Evolutionary conservation across 129 eudicot species (phyloP).

Genomic region (Centella asiatica): DNA sequence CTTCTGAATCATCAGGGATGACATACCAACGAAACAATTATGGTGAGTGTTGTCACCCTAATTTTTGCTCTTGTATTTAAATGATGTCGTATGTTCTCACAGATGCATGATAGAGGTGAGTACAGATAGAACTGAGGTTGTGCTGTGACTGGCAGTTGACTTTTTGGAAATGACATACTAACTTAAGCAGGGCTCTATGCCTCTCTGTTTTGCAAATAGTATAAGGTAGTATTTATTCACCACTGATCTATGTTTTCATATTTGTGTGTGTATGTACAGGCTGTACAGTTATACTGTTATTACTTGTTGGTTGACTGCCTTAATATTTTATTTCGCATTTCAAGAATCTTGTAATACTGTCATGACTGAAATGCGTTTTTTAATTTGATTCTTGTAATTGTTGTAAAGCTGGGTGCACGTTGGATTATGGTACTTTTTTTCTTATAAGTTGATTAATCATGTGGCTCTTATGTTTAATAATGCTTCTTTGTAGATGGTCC

Average conservation of each 20-base stretch:
- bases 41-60: too few relatives aligned
- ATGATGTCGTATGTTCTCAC: not conserved
- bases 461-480: too few relatives aligned
- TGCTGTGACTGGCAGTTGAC: slow-evolving; percentile 20
- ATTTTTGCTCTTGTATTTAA: too few relatives aligned
- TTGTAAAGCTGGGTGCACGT: slow-evolving; percentile 16
- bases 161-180: slow-evolving; percentile 7
- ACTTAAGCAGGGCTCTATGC: slow-evolving; percentile 1
- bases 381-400: slow-evolving; percentile 20
- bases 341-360: slow-evolving; percentile 17
- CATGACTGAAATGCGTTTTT: slow-evolving; percentile 19
- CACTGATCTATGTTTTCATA: too few relatives aligned
- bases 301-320: slow-evolving; percentile 24
- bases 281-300: slow-evolving; percentile 9
- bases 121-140: not conserved
- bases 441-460: not conserved
- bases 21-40: too few relatives aligned
- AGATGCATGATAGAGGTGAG: not conserved
- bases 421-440: not conserved
- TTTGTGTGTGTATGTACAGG: too few relatives aligned
- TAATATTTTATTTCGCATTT: slow-evolving; percentile 8
- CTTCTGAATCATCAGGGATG: too few relatives aligned
- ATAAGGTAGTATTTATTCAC: too few relatives aligned
- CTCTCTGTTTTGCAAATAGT: too few relatives aligned
- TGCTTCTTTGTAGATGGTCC: not conserved